Percentiles rank a stretch among this genome's conserved stretches.
Evolutionary conservation across 2,329 filamentous ascomycete genomes (phyloP).

Genomic region (Fusarium begoniae): DNA sequence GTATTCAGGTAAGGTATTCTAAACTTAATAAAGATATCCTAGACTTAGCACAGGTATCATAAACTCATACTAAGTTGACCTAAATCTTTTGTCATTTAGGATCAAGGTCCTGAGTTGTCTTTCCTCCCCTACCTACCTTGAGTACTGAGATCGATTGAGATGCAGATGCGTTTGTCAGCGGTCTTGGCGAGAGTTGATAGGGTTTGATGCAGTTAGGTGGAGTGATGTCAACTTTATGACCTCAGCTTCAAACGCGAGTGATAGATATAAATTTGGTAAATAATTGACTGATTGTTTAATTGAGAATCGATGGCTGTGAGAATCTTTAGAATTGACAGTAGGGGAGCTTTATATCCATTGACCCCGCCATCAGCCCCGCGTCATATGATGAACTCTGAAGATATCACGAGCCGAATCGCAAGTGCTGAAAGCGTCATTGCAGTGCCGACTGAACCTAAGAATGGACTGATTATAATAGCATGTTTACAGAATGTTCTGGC

Average conservation of each 20-base stretch:
- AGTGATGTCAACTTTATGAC: neutral
- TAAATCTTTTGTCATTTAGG: neutral
- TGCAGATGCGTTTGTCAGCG: constrained; percentile 9
- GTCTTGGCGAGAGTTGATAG: constrained; percentile 10
- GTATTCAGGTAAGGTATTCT: neutral
- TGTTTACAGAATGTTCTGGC: neutral
- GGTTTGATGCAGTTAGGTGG: neutral
- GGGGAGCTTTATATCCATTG: neutral
- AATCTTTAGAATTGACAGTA: neutral
- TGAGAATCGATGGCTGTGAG: neutral
- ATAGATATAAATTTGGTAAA: fast-evolving
- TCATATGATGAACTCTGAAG: constrained; percentile 32
- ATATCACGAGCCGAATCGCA: constrained; percentile 9
- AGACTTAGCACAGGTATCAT: neutral
- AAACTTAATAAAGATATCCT: neutral
- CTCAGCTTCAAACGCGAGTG: neutral
- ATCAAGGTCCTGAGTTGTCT: neutral
- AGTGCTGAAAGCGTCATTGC: neutral
- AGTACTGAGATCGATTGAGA: constrained; percentile 4
- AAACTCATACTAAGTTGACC: neutral
- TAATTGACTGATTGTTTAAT: too few relatives aligned
- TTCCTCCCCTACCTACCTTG: neutral
- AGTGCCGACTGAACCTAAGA: neutral
- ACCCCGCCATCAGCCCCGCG: constrained; percentile 40
- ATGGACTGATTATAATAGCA: neutral